Evolutionary conservation across 2,329 filamentous ascomycete genomes (phyloP).

Genomic region (Gnomoniopsis sp.): DNA sequence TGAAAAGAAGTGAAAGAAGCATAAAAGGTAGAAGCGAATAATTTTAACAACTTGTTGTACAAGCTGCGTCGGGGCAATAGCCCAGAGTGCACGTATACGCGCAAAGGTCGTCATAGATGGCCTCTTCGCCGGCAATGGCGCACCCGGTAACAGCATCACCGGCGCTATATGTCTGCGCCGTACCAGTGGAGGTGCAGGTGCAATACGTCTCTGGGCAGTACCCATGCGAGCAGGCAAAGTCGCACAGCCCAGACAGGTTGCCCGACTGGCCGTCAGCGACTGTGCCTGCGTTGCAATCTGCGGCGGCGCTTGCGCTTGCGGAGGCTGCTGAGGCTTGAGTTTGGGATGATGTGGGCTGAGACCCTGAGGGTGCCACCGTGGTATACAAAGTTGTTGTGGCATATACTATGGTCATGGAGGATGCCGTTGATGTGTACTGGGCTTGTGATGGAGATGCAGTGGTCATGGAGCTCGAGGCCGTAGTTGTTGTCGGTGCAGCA

Average conservation of each 20-base stretch:
- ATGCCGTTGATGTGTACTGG: background rate
- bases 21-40: background rate
- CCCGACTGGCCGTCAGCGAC: conserved; percentile 7
- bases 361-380: background rate
- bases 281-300: conserved; percentile 19
- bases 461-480: background rate
- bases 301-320: background rate
- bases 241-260: conserved; percentile 21
- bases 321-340: conserved; percentile 13
- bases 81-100: conserved; percentile 43
- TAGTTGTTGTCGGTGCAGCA: background rate
- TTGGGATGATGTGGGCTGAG: background rate
- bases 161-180: conserved; percentile 17
- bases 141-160: conserved; percentile 28
- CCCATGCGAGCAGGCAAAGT: conserved; percentile 20
- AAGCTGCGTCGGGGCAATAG: conserved; percentile 37
- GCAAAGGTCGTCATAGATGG: conserved; percentile 41
- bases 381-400: background rate
- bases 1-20: background rate
- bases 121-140: conserved; percentile 29
- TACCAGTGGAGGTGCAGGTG: conserved; percentile 18
- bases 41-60: conserved; percentile 21
- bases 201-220: conserved; percentile 20
- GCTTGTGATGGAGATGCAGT: background rate
- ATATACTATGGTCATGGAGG: background rate